Conservation (phyloP, 1,284 basidiomycete species). For the Pascua guehoae region DNA sequence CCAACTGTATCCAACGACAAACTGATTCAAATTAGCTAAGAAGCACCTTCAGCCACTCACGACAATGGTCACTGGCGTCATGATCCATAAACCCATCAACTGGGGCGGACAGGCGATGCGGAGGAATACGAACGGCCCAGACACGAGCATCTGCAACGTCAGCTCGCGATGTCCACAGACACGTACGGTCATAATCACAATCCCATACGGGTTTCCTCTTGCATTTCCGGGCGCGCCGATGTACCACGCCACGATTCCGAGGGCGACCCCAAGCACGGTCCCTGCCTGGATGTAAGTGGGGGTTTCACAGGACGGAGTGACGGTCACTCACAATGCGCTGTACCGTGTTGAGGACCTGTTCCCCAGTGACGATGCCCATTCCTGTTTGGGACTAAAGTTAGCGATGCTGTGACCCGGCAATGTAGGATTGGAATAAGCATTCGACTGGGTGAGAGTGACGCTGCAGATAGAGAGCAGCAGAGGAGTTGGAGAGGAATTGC, state of each 20-base stretch:
- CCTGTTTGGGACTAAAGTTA: not conserved
- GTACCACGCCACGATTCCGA: constrained; percentile 59
- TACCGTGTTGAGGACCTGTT: constrained; percentile 59
- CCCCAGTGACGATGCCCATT: constrained; percentile 58
- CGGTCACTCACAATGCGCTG: constrained; percentile 46
- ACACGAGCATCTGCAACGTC: constrained; percentile 48
- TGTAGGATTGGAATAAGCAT: too few species aligned
- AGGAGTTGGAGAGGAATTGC: too few species aligned
- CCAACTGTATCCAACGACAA: constrained; percentile 62
- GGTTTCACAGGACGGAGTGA: too few species aligned
- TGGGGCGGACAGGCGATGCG: constrained; percentile 55
- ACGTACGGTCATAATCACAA: constrained; percentile 49
- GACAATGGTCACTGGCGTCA: constrained; percentile 42
- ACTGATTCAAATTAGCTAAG: not conserved
- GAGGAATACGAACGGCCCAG: constrained; percentile 57
- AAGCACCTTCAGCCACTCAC: not conserved
- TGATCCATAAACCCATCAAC: constrained; percentile 44
- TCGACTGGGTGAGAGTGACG: too few species aligned
- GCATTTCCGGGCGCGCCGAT: constrained; percentile 52
- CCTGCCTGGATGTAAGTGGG: constrained; percentile 37
- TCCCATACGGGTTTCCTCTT: constrained; percentile 59
- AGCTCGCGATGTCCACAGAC: too few species aligned
- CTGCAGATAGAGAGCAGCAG: too few species aligned
- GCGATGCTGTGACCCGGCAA: not conserved
- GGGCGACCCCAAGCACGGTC: constrained; percentile 51